Percentiles rank a stretch among this genome's conserved stretches.
These are phyloP conservation scores for Tulasnella sp. DNA, from an alignment of 768 basidiomycete species.

Conservation along the genomic window DNA sequence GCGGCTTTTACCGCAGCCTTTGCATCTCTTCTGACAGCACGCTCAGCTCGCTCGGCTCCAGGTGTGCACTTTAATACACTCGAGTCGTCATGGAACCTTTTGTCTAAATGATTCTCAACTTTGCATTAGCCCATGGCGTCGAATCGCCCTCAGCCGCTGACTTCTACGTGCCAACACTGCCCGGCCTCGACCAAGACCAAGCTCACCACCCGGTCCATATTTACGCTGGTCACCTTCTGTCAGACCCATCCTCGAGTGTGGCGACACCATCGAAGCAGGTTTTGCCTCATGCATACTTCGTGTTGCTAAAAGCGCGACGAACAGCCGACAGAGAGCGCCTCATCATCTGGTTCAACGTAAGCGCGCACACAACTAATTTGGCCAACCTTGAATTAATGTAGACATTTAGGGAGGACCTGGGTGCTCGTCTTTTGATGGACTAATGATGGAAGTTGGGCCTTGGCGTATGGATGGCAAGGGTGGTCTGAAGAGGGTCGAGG, in stretches of 20 bases:
- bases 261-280: slow-evolving; percentile 58
- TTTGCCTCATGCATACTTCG: slow-evolving; percentile 82
- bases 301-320: slow-evolving; percentile 84
- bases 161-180: slow-evolving; percentile 78
- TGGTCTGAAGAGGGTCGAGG: slow-evolving; percentile 71
- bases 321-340: slow-evolving; percentile 87
- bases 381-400: slow-evolving; percentile 7
- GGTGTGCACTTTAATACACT: neutral
- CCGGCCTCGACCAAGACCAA: slow-evolving; percentile 72
- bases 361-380: neutral
- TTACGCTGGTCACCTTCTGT: slow-evolving; percentile 83
- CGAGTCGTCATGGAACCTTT: neutral
- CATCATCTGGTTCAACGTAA: slow-evolving; percentile 98
- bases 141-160: slow-evolving; percentile 60
- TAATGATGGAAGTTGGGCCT: slow-evolving; percentile 98
- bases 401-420: slow-evolving; percentile 83
- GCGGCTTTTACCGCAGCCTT: slow-evolving; percentile 21
- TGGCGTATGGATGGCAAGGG: slow-evolving; percentile 78
- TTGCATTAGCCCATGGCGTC: neutral
- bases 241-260: slow-evolving; percentile 65
- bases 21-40: slow-evolving; percentile 16
- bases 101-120: neutral
- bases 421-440: slow-evolving; percentile 95
- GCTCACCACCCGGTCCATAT: slow-evolving; percentile 64
- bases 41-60: slow-evolving; percentile 19